Base-by-base conservation (phyloP, 306 rosid species). In the Fragaria nilgerrensis region DNA sequence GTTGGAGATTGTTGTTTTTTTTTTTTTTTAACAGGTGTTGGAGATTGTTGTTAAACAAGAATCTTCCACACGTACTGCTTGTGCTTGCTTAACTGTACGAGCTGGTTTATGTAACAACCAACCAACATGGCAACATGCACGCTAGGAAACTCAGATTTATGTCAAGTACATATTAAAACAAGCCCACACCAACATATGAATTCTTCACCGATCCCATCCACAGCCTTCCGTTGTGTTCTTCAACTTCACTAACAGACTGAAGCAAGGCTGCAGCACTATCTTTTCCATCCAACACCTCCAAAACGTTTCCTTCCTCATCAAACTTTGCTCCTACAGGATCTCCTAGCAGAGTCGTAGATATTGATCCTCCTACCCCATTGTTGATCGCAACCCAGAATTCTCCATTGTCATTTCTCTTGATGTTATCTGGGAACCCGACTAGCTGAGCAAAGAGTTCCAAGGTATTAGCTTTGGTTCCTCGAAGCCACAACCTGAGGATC, bases 361-460 rank as follows among this genome's bases (percentile, higher is more conserved):
- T 29, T 27, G 27, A 8, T n/a, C 39, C 17, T 61, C 27, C 87
- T 80, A 90, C 79, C 5, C 72, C 86, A 9, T 79, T 84, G 63
- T 89, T 84, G 29, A 84, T 48, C 1, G 83, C 97, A 1, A 87
- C 80, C 97, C 91, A 89, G 45, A 89, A 89, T 0, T 83, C 88
- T 2, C 94, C 94, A 0, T 67, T 58, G 0, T 20, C 9, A 20
- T 77, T 85, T n/a, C 85, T 84, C 70, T 87, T 89, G 50, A 91
- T 84, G 78, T 91, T 91, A 27, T 89, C 92, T 0, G 92, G 90
- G 29, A 76, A 67, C 27, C 89, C 75, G 12, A 50, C 64, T 2
- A 91, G 82, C 4, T 82, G 72, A 1, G 80, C 82, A 43, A 91
- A 86, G 17, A 70, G 9, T 61, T 89, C 78, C 3, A 44, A 7